Conservation (phyloP, 805 yeast genomes). For the Wilhelminamyces savonicus region DNA sequence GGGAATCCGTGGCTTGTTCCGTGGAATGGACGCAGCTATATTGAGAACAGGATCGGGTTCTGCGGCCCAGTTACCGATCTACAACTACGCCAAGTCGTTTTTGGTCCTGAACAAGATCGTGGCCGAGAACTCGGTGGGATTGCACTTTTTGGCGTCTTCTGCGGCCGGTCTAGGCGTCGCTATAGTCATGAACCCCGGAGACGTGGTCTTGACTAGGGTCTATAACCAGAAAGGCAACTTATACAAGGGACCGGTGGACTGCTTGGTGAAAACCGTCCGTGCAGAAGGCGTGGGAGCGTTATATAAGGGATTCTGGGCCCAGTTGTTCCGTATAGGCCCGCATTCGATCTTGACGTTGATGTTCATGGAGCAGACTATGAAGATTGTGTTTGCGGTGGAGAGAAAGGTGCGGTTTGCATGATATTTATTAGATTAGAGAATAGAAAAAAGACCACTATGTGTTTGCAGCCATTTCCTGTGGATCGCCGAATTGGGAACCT, state of each 20-base stretch:
- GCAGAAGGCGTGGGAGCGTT: conserved; percentile 84
- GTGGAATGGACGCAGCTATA: conserved; percentile 94
- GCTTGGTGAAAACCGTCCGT: conserved; percentile 73
- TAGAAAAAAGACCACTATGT: no score
- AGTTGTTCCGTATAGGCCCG: conserved; percentile 86
- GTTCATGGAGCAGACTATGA: conserved; percentile 94
- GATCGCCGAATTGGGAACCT: no score
- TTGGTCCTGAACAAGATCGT: conserved; percentile 48
- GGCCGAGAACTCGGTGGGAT: conserved; percentile 52
- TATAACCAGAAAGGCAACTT: conserved; percentile 89
- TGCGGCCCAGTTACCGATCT: conserved; percentile 88
- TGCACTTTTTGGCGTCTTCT: conserved; percentile 71
- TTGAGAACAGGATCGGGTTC: conserved; percentile 95
- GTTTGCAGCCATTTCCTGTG: no score
- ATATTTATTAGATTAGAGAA: no score
- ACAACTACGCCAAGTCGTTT: conserved; percentile 66
- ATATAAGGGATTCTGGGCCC: conserved; percentile 94
- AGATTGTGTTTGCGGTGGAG: conserved; percentile 35
- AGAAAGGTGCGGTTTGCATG: no score
- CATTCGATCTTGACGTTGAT: conserved; percentile 87
- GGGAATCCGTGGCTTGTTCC: conserved; percentile 72
- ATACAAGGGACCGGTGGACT: conserved; percentile 84
- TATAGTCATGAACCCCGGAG: conserved; percentile 96
- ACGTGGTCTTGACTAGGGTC: conserved; percentile 88
- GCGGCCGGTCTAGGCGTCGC: conserved; percentile 89